A percentile compares a stretch with the other conserved stretches of the same genome.
Evolutionary conservation across 1,284 basidiomycete species (phyloP).

Genomic region (Cutaneotrichosporon cavernicola): DNA sequence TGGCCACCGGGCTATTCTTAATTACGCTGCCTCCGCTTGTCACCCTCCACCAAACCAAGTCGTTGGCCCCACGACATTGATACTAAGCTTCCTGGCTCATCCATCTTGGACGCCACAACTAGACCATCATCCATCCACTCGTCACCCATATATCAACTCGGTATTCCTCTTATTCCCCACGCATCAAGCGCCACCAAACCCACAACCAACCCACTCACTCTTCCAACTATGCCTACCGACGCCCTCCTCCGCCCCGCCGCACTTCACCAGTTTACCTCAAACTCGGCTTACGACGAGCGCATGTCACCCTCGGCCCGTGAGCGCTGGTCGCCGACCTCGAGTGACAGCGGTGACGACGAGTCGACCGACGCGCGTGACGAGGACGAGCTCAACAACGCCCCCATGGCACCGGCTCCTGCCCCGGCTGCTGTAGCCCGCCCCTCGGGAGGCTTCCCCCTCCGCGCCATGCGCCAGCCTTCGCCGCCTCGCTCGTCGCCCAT

Average conservation of each 20-base stretch:
- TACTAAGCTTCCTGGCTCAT: too few relatives aligned
- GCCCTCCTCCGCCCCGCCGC: conserved; percentile 16
- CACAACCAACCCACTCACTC: background rate
- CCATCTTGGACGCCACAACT: background rate
- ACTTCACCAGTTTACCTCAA: conserved; percentile 10
- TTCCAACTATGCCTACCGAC: conserved; percentile 22
- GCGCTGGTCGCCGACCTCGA: conserved; percentile 7
- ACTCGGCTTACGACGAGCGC: conserved; percentile 5
- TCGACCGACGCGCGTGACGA: conserved; percentile 14
- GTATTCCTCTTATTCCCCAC: conserved; percentile 7
- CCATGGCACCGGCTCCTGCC: background rate
- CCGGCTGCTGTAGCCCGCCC: conserved; percentile 1
- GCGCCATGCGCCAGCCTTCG: conserved; percentile 5
- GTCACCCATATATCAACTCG: background rate
- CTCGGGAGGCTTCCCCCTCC: background rate
- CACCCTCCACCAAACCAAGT: conserved; percentile 17
- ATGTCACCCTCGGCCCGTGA: background rate
- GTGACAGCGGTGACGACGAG: conserved; percentile 18
- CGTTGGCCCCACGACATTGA: background rate
- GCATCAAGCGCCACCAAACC: background rate
- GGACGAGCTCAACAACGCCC: conserved; percentile 13
- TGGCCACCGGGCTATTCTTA: background rate
- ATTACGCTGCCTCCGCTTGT: background rate
- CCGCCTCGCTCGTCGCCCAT: conserved; percentile 20
- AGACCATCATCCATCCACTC: background rate